Base-by-base conservation (phyloP, 2,329 filamentous ascomycete genomes). In the Neofusicoccum cordaticola region DNA sequence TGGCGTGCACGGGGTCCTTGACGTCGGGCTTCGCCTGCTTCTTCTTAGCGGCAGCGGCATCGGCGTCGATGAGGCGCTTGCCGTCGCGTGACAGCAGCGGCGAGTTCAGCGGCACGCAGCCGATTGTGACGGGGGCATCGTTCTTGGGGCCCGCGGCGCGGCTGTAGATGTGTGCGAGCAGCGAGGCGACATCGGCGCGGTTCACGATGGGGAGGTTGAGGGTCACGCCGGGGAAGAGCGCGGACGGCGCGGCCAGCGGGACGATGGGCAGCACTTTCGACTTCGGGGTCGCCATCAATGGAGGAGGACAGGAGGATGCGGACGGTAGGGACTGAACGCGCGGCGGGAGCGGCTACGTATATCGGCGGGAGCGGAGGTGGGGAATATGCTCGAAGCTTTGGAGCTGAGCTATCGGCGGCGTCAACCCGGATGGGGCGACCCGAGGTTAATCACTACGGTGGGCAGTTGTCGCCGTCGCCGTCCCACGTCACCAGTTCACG, bases 111-210 rank as follows among this genome's bases (percentile, higher is more conserved):
- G 95, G 95, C 63, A 98, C 88, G 76, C 94, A 98, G 62, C 90
- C 92, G 69, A 98, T 88, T 8, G 91, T 88, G 70, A 97, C 87
- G 69, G 87, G 83, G 34, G 87, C 85, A 69, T 89, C 83, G 2
- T 82, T 86, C 71, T 88, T 89, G 27, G 82, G 79, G 45, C 86
- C 85, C 39, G 90, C 84, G 34, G 89, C 88, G 70, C 88, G 88
- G 72, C 90, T 90, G 78, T 96, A 94, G 66, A 97, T 86, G 70
- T 90, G 89, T 19, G 93, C 91, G 65, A 99, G 87, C 50, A 98
- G 86, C 58, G 94, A 91, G 62, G 92, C 90, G 69, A 98, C 90
- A 78, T 98, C 95, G 69, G 92, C 88, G 60, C 94, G 91, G 77
- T 89, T 88, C 45, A 89, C 87, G 61, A 97, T 89, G 63, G 92